Evolutionary conservation across 75 land plant genomes (phyloP).

Genomic region (Pinus albicaulis): DNA sequence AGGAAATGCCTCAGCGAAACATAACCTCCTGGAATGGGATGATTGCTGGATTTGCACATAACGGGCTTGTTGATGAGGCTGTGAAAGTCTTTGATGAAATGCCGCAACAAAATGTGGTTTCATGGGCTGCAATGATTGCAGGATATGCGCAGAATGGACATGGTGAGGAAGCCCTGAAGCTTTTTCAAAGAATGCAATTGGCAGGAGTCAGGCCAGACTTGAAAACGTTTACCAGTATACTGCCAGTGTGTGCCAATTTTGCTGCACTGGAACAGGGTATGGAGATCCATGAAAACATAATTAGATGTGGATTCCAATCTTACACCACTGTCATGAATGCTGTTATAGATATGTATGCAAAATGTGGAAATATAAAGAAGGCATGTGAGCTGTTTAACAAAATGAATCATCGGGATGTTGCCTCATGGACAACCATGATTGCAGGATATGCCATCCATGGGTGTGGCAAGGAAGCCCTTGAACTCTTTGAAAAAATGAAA

Average conservation of each 20-base stretch:
- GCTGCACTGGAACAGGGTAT: not conserved
- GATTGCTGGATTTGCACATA: conserved; percentile 12
- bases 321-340: not conserved
- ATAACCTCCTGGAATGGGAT: conserved; percentile 21
- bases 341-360: not conserved
- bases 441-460: conserved; percentile 2
- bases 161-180: not conserved
- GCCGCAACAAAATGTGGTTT: conserved; percentile 2
- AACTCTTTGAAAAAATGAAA: not conserved
- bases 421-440: not conserved
- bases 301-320: not conserved
- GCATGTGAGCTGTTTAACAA: not conserved
- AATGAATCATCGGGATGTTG: not conserved
- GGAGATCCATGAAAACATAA: conserved; percentile 2
- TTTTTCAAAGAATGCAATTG: conserved; percentile 4
- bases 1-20: conserved; percentile 6
- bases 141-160: conserved; percentile 2
- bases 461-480: not conserved
- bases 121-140: conserved; percentile 4
- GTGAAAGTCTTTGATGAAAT: not conserved
- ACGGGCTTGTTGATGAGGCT: not conserved
- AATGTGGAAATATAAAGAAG: not conserved
- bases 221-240: not conserved
- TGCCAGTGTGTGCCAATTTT: not conserved
- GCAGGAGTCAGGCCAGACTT: not conserved